Base-by-base conservation (phyloP, 2,329 filamentous ascomycete species). In the Aphanocladium album region DNA sequence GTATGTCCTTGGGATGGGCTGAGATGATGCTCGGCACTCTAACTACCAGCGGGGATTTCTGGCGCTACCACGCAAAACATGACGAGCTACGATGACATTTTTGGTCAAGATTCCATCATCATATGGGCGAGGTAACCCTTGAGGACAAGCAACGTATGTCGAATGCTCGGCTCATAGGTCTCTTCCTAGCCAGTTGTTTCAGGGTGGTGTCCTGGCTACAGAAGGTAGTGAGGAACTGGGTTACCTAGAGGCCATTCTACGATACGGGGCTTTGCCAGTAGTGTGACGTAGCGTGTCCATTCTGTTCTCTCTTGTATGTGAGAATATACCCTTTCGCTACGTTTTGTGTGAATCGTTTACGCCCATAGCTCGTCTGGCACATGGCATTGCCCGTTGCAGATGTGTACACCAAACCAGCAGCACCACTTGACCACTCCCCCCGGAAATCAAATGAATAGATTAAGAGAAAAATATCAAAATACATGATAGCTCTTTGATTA, bases 1-100 rank as follows among this genome's bases (percentile, higher is more conserved):
- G 70, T 3, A 61, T 69, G 9, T 66, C 69, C 9, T 62, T 73
- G 14, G 66, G 60, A 16, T 65, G 60, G 3, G 53, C 71, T 8
- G 68, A 69, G 59, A 69, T 17, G 7, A 3, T 66, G 2, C 51
- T 67, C 43, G 63, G 65, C 5, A 49, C 43, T 5, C 39, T 54
- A 14, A 54, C 23, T 21, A 27, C 16, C 5, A 30, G 23, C 35
- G 51, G 51, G 1, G 49, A 52, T 8, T 39, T 35, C 21, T 52
- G 33, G 33, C 49, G 49, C n/a, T 52, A 52, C 33, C 49, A 52
- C 3, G 0, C 49, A 11, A 37, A 21, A 5, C 49, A 52, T 9
- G 33, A 12, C 9, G 33, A 52, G 49, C 49, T 52, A 14, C 30
- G 30, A 5, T 19, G 19, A 2, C 33, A 52, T 37, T 52, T 52